Base-by-base conservation (phyloP, 805 yeast species). In the Ogataea methanolica region DNA sequence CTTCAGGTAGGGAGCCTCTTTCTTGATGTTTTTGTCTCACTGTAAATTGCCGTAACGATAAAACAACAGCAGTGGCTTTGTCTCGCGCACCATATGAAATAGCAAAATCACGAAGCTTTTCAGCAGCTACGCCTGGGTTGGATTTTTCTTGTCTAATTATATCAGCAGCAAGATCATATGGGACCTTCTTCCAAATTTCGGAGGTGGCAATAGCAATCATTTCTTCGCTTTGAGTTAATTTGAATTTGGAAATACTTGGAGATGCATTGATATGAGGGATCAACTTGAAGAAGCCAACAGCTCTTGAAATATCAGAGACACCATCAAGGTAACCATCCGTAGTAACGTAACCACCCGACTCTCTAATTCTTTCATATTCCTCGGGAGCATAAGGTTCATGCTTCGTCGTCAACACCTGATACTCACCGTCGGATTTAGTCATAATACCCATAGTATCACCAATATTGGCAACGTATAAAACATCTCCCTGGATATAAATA, bases 71-170 rank as follows among this genome's bases (percentile, higher is more conserved):
- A 15, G 91, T 80, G 12, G 86, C 74, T 57, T 88, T 88, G 41
- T 86, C 90, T 2, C 76, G 69, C 37, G 92, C 85, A 21, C 98
- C 98, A 65, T 90, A 94, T 1, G 97, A 84, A 50, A 92, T 80
- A 1, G 98, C 97, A 70, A 85, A 89, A 66, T 94, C 99, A 60
- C 98, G 80, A 55, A 94, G 72, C 60, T 87, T 89, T 57, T 89
- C 95, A 0, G 99, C 97, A 0, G 97, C 97, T 23, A 82, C 64
- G 81, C 88, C 84, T 2, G 97, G 96, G 56, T 88, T 88, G 17
- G 82, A 82, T 57, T 80, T 82, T 58, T 84, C 88, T 52, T 84
- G 88, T 51, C 96, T 76, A 14, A 91, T 83, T 47, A 94, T 82
- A 66, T 94, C 99, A 34, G 91, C 96, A 0, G 96, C 97, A 14